Evolutionary conservation across 2,329 filamentous ascomycete species (phyloP).

Genomic region (Colletotrichum magnum): DNA sequence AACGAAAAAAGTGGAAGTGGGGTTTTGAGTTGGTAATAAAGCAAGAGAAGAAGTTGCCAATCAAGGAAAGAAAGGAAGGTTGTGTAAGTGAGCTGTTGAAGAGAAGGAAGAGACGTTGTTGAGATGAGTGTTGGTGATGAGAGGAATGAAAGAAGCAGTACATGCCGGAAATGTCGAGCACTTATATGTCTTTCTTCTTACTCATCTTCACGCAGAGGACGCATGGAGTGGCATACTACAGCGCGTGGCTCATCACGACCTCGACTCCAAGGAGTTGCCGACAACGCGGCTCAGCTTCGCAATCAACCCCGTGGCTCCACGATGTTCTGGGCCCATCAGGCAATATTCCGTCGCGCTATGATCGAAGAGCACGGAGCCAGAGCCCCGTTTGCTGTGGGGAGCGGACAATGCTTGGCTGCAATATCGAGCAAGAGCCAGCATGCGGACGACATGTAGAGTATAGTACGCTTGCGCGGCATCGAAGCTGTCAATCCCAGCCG

Average conservation of each 20-base stretch:
- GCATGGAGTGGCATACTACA: too few relatives aligned
- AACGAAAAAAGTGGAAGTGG: conserved; percentile 15
- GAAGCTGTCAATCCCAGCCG: conserved; percentile 8
- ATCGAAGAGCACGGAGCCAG: conserved; percentile 19
- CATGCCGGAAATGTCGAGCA: neutral
- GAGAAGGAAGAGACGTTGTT: conserved; percentile 24
- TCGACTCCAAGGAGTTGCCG: conserved; percentile 1
- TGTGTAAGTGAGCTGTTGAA: conserved; percentile 22
- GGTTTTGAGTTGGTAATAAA: neutral
- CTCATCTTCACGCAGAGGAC: too few relatives aligned
- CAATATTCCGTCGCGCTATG: conserved; percentile 19
- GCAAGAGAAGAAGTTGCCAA: neutral
- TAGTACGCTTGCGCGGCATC: conserved; percentile 31
- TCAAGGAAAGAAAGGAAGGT: conserved; percentile 10
- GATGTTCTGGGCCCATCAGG: conserved; percentile 17
- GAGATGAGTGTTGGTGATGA: conserved; percentile 26
- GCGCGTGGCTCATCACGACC: conserved; percentile 10
- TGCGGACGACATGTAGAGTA: neutral
- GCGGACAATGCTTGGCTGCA: conserved; percentile 15
- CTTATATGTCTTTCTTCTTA: conserved; percentile 20
- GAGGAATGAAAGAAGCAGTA: neutral
- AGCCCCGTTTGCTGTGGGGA: conserved; percentile 6
- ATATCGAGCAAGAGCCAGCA: neutral
- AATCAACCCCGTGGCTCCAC: conserved; percentile 25
- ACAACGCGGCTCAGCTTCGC: conserved; percentile 23